These are phyloP conservation scores for Crassisporium funariophilum DNA, from an alignment of 768 basidiomycete genomes.

Conservation along the genomic window DNA sequence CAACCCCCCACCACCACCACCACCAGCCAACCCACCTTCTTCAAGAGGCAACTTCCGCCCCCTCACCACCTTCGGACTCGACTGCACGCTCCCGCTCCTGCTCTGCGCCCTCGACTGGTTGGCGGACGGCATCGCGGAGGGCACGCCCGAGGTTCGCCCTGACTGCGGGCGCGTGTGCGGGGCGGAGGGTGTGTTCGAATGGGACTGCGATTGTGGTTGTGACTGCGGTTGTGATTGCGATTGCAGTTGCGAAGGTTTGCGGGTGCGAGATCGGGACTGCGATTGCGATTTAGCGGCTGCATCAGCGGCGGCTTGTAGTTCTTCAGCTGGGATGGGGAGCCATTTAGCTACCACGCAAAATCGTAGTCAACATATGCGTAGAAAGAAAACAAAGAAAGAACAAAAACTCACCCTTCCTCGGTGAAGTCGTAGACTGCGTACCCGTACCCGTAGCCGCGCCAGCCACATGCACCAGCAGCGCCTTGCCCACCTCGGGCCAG, in stretches of 20 bases:
- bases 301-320: conserved; percentile 22
- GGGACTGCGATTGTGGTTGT: neutral
- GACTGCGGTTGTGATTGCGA: no score
- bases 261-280: conserved; percentile 1
- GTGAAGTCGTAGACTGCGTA: neutral
- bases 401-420: conserved; percentile 11
- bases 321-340: conserved; percentile 25
- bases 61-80: conserved; percentile 25
- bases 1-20: no score
- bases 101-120: conserved; percentile 39
- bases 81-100: conserved; percentile 31
- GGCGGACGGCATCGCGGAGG: conserved; percentile 32
- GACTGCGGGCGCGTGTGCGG: conserved; percentile 26
- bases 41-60: conserved; percentile 46
- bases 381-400: conserved; percentile 1
- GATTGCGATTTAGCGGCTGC: conserved; percentile 10
- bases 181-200: neutral
- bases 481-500: conserved; percentile 25
- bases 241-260: neutral
- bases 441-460: conserved; percentile 3
- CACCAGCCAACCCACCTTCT: no score
- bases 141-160: conserved; percentile 28
- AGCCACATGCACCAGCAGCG: no score
- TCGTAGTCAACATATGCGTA: neutral
- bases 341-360: conserved; percentile 24